Evolutionary conservation across 2,329 filamentous ascomycete species (phyloP), one percentile per base, ranked within the genome.

Genomic region (Chaetomiaceae sp.): DNA sequence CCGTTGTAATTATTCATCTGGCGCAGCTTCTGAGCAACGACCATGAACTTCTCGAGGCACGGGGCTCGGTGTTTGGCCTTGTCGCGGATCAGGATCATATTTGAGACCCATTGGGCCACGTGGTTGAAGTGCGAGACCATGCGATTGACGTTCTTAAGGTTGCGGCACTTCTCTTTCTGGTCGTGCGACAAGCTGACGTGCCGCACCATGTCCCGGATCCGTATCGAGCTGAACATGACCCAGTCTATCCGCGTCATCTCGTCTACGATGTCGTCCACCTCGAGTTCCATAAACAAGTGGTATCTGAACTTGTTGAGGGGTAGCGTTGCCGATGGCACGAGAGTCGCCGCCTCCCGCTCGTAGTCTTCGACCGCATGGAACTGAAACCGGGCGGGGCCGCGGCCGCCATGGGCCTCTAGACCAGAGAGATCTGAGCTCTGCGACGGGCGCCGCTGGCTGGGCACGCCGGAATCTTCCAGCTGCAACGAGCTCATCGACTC

Each of bases 1-100:
- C 90, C 88, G 67, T 97, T 97, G 75, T 97, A 99, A 69, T 99
- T 97, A 74, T 97, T 96, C 57, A 96, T 74, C 65, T 91, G 86
- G 34, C 94, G 87, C 45, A 99, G 75, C 72, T 90, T 92, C 64
- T 86, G 66, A 32, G 92, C 91, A 62, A 99, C 84, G 47, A 81
- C 82, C 89, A 97, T 97, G 67, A 96, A 96, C 67, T 96, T 96
- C 68, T 96, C 92, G 51, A 99, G 73, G 73, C 94, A 92, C 58
- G 87, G 80, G 2, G 90, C 91, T 58, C 94, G 82, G 68, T 99
- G 94, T 69, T 97, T 97, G 10, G 94, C 86, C 73, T 99, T 99
- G 67, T 97, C 92, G 58, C 92, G 84, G 61, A 97, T 80, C 8
- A 99, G 76, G 49, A 92, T 84, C 79, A 92, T 86, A 65, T 89